These are phyloP conservation scores for Balansia obtecta DNA, from an alignment of 2,329 filamentous ascomycete species.

Conservation along the genomic window DNA sequence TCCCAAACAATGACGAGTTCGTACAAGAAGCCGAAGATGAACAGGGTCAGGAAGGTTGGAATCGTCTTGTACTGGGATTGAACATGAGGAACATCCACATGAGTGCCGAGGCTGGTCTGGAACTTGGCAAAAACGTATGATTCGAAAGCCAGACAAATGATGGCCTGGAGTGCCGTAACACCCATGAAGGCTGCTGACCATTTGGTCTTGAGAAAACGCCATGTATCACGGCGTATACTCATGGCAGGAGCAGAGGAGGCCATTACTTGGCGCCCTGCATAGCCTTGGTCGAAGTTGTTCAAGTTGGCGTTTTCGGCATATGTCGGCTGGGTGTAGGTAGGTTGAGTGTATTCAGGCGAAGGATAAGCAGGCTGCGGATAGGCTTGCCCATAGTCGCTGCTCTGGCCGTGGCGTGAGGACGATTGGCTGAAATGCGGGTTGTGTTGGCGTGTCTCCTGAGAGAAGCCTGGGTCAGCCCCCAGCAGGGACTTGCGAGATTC, in stretches of 20 bases:
- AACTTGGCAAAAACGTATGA: constrained; percentile 89
- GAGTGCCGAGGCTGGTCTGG: constrained; percentile 44
- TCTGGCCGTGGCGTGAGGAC: constrained; percentile 5
- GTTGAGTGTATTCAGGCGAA: constrained; percentile 17
- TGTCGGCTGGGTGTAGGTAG: constrained; percentile 14
- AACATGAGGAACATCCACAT: constrained; percentile 26
- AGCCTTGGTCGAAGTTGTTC: constrained; percentile 22
- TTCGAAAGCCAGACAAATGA: constrained; percentile 73
- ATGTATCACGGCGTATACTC: constrained; percentile 19
- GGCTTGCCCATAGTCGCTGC: constrained; percentile 20
- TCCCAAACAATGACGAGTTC: constrained; percentile 85
- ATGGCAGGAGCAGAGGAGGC: constrained; percentile 19
- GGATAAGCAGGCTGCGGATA: constrained; percentile 20
- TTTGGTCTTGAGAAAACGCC: constrained; percentile 69
- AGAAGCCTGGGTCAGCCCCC: constrained; percentile 25
- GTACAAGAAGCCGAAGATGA: constrained; percentile 96
- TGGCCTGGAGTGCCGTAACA: constrained; percentile 61
- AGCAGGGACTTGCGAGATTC: constrained; percentile 29
- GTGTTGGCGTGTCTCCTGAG: constrained; percentile 18
- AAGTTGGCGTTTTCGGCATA: constrained; percentile 17
- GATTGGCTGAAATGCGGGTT: constrained; percentile 14
- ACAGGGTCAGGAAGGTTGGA: constrained; percentile 87
- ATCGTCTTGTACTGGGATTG: constrained; percentile 57
- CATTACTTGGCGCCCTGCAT: constrained; percentile 25
- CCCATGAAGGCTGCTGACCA: constrained; percentile 85